Evolutionary conservation across 495 filamentous ascomycete genomes (phyloP), one percentile per base, ranked within the genome.

Genomic region (Aspergillus incahuasiensis): DNA sequence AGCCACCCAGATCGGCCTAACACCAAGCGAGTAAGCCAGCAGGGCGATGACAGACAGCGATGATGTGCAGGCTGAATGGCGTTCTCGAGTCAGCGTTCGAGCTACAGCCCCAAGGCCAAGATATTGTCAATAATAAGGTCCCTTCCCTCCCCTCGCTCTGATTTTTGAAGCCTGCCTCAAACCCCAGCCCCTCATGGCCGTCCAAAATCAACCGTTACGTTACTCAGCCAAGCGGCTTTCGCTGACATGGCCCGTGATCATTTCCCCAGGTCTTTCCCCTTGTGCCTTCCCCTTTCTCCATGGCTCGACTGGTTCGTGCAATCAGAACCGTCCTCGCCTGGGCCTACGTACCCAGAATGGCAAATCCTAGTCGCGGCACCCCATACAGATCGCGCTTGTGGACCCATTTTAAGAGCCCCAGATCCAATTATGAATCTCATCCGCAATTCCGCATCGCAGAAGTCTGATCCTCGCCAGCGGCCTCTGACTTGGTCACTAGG

Each of bases 151-250:
- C 41, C 13, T 9, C 38, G 28, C 6, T 28, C 21, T 20, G 7
- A 48, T 20, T 5, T 12, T 34, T 6, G 21, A 47, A 22, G 12
- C 3, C 25, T 28, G 25, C 25, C 25, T 28, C n/a, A n/a, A n/a
- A n/a, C n/a, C n/a, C n/a, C n/a, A n/a, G n/a, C n/a, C n/a, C n/a
- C n/a, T n/a, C n/a, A n/a, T n/a, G n/a, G n/a, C n/a, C n/a, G n/a
- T 48, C n/a, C 9, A 13, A 55, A 55, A 49, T 34, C 45, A 43
- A 11, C 53, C 35, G 53, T 34, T 20, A 24, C 22, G 53, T 55
- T 49, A 55, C 53, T 28, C 53, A 48, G 53, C 53, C 53, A 55
- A 55, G 53, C 13, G 42, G 42, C 30, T 19, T 48, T 55, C 20
- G 22, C 34, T 41, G 34, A 51, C 48, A 24, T 51, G 48, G 48